phyloP scores from a whole-genome alignment of 805 yeast species.

The Yarrowia hollandica region DNA sequence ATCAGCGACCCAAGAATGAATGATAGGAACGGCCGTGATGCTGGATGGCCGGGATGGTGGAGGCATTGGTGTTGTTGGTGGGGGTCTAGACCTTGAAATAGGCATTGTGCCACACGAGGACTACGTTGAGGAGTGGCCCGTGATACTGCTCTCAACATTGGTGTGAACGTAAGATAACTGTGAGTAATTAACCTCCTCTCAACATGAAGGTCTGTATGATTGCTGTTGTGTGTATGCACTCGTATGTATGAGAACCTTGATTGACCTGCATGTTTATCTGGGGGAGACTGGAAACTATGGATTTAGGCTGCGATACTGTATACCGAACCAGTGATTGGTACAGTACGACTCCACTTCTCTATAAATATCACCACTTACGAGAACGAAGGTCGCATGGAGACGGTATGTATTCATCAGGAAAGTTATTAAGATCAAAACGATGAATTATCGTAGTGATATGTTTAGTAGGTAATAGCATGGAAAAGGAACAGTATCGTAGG shows the following conservation, averaged over 20 bases:
- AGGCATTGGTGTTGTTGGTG: too few species aligned
- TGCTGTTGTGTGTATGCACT: constrained; percentile 10
- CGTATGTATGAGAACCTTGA: constrained; percentile 13
- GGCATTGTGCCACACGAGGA: background rate
- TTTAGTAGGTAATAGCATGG: too few species aligned
- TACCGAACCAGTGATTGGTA: too few species aligned
- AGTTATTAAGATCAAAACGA: too few species aligned
- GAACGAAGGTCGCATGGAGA: too few species aligned
- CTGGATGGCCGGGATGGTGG: constrained; percentile 16
- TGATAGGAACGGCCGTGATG: constrained; percentile 28
- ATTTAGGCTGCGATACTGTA: too few species aligned
- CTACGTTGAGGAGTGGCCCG: background rate
- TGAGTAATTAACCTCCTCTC: background rate
- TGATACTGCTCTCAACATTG: constrained; percentile 20
- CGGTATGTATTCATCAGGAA: too few species aligned
- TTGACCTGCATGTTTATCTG: background rate
- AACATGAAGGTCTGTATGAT: background rate
- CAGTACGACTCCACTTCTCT: too few species aligned
- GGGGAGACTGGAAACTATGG: too few species aligned
- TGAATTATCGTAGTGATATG: too few species aligned
- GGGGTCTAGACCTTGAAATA: background rate
- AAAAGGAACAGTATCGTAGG: too few species aligned
- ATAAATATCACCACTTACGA: too few species aligned
- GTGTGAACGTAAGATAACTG: background rate
- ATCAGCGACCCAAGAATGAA: constrained; percentile 29